These are phyloP conservation scores for Aspergillus funiculosus DNA, from an alignment of 495 filamentous ascomycete genomes.

Conservation along the genomic window DNA sequence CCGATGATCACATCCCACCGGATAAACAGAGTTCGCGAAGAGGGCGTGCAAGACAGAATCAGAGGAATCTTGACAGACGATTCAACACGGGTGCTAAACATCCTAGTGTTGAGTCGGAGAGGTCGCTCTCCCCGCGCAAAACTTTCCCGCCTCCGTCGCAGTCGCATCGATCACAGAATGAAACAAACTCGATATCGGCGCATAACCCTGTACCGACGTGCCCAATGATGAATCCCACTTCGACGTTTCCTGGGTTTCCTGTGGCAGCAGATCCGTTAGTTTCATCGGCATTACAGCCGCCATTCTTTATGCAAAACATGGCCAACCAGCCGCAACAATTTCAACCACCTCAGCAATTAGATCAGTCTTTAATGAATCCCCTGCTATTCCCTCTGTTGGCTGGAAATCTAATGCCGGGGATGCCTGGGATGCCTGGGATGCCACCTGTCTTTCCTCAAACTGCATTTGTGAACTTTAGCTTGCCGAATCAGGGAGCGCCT, in stretches of 20 bases:
- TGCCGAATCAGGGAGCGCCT: constrained; percentile 2
- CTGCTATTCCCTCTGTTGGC: constrained; percentile 19
- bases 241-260: constrained; percentile 6
- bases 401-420: neutral
- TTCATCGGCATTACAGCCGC: neutral
- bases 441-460: constrained; percentile 3
- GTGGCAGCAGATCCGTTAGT: neutral
- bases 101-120: neutral
- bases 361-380: constrained; percentile 12
- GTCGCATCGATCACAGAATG: neutral
- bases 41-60: neutral
- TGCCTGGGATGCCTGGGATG: constrained; percentile 4
- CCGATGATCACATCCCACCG: neutral
- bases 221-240: constrained; percentile 1
- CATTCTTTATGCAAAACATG: constrained; percentile 9
- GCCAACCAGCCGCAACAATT: constrained; percentile 8
- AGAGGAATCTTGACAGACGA: neutral
- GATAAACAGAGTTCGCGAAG: neutral
- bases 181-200: neutral
- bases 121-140: neutral
- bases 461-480: constrained; percentile 5
- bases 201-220: neutral
- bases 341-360: constrained; percentile 1
- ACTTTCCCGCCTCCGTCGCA: neutral
- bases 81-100: neutral